Percentiles rank a stretch among this genome's conserved stretches.
phyloP scores from a whole-genome alignment of 305 asterid genomes.

The Fraxinus albicans region DNA sequence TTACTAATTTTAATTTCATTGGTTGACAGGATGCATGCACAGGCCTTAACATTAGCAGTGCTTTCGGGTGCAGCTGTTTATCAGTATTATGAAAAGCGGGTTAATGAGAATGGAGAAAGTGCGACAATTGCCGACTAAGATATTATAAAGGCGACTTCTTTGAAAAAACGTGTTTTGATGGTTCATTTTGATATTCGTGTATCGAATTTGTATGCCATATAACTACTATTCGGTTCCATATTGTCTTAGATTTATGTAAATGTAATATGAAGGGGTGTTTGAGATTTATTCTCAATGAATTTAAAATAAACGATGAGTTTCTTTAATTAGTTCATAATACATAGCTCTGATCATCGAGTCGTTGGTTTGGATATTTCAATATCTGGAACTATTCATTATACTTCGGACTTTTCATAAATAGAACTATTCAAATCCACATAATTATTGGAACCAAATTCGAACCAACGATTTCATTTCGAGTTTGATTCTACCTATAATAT shows the following conservation, averaged over 20 bases:
- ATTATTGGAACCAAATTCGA: no score
- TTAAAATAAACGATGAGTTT: neutral
- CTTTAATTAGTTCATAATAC: neutral
- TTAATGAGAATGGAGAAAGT: neutral
- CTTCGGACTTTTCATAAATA: no score
- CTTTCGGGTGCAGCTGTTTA: conserved; percentile 71
- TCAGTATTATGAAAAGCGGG: conserved; percentile 61
- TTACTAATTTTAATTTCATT: neutral
- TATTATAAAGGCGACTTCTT: neutral
- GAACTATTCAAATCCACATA: neutral
- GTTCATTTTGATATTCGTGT: neutral
- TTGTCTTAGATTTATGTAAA: neutral
- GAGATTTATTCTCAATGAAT: neutral
- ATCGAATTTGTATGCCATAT: neutral
- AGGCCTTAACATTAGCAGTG: conserved; percentile 69
- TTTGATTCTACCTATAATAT: no score
- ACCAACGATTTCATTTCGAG: no score
- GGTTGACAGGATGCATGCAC: conserved; percentile 71
- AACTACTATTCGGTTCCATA: neutral
- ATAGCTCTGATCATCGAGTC: neutral
- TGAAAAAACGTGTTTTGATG: neutral
- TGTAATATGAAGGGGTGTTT: neutral
- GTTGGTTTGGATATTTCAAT: neutral
- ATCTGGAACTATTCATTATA: neutral
- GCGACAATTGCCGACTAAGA: conserved; percentile 11